phyloP scores from a whole-genome alignment of 169 alveolate genomes.

The Plasmodium knowlesi region DNA sequence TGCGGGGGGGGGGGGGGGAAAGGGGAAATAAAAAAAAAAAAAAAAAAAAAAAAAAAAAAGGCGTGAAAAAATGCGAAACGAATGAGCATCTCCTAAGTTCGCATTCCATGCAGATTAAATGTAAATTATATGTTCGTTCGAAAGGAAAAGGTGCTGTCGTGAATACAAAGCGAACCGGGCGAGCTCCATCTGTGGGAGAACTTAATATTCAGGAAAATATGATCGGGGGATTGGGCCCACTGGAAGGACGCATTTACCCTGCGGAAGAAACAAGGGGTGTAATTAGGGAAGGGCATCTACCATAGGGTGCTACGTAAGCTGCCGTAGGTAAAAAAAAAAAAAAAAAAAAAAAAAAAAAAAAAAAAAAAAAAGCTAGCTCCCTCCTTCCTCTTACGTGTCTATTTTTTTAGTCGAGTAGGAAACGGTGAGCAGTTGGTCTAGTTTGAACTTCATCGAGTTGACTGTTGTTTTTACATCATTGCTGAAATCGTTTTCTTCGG shows the following conservation, averaged over 20 bases:
- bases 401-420: conserved; percentile 65
- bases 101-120: not conserved
- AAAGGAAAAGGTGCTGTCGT: not conserved
- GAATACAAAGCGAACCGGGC: conserved; percentile 87
- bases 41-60: not conserved
- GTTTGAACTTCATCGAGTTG: conserved; percentile 32
- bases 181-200: conserved; percentile 96
- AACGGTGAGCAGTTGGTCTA: conserved; percentile 50
- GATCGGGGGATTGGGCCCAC: conserved; percentile 96
- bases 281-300: not conserved
- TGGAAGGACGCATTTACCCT: conserved; percentile 95
- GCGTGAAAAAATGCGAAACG: not conserved
- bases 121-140: not conserved
- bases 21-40: not conserved
- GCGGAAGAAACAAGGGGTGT: not conserved
- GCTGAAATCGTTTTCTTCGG: conserved; percentile 56
- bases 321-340: not conserved
- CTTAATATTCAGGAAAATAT: conserved; percentile 90
- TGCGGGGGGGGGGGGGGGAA: conserved; percentile 32
- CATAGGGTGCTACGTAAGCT: not conserved
- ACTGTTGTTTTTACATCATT: conserved; percentile 32
- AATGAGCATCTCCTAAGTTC: not conserved
- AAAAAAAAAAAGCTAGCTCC: no score
- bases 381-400: conserved; percentile 38
- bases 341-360: no score